Evolutionary conservation across 768 basidiomycete species (phyloP).

Genomic region (Suillus ampliporus): DNA sequence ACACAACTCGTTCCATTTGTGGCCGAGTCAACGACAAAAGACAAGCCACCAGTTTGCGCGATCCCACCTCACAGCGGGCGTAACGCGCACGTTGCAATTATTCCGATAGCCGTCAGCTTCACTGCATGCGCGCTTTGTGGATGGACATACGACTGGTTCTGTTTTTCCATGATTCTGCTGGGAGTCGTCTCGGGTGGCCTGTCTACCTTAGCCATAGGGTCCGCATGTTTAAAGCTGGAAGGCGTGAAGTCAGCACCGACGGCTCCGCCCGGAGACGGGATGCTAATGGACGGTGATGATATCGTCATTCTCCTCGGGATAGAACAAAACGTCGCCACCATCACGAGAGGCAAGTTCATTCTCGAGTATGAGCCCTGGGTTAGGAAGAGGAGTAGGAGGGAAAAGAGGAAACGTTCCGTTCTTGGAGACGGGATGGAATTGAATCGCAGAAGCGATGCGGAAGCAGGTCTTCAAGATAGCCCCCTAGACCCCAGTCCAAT

Average conservation of each 20-base stretch:
- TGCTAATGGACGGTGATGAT: conserved; percentile 16
- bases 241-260: conserved; percentile 23
- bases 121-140: conserved; percentile 19
- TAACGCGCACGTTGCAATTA: conserved; percentile 5
- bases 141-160: conserved; percentile 24
- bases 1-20: neutral
- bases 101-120: conserved; percentile 18
- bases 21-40: neutral
- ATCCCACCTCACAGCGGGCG: neutral
- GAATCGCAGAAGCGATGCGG: conserved; percentile 12
- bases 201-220: conserved; percentile 21
- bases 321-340: conserved; percentile 18
- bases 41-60: neutral
- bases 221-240: conserved; percentile 10
- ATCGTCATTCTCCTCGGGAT: conserved; percentile 21
- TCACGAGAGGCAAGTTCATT: conserved; percentile 24
- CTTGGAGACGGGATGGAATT: neutral
- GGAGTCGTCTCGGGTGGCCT: conserved; percentile 28
- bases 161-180: conserved; percentile 24
- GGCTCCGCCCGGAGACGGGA: conserved; percentile 37
- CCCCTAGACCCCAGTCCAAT: neutral
- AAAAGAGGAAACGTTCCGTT: neutral
- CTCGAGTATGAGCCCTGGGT: conserved; percentile 25
- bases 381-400: neutral
- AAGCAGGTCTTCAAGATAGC: neutral